phyloP scores from a whole-genome alignment of 2,329 filamentous ascomycete species.

The Diatrype stigma region DNA sequence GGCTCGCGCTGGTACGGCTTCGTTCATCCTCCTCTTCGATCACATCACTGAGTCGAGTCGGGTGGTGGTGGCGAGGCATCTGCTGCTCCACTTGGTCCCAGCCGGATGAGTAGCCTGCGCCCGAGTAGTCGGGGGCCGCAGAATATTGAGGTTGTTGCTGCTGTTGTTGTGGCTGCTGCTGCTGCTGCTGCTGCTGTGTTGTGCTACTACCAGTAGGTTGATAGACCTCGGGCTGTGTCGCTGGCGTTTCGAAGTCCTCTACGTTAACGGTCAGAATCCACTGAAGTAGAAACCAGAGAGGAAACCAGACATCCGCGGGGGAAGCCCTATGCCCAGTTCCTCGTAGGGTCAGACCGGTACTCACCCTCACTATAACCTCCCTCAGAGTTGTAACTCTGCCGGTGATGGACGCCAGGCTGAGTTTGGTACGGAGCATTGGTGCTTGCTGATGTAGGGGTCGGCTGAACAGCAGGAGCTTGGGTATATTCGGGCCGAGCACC shows the following conservation, averaged over 20 bases:
- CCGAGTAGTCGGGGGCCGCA: constrained; percentile 57
- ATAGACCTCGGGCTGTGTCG: constrained; percentile 33
- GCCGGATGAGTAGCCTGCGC: constrained; percentile 61
- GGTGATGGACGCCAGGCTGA: constrained; percentile 36
- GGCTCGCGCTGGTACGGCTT: constrained; percentile 68
- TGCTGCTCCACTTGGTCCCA: constrained; percentile 65
- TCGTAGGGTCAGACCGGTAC: constrained; percentile 61
- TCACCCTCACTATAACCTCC: constrained; percentile 66
- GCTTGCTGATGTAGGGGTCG: constrained; percentile 35
- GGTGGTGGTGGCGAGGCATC: constrained; percentile 72
- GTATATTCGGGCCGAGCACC: constrained; percentile 34
- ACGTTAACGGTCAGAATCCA: constrained; percentile 47
- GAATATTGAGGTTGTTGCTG: constrained; percentile 32
- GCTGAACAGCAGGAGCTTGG: constrained; percentile 39
- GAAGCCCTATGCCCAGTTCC: constrained; percentile 55
- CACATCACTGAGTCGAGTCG: constrained; percentile 83
- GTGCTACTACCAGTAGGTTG: constrained; percentile 25
- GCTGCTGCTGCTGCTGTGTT: background rate
- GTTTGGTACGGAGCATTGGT: constrained; percentile 37
- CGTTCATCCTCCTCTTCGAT: constrained; percentile 81
- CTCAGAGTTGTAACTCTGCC: constrained; percentile 54
- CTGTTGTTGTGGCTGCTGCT: constrained; percentile 1
- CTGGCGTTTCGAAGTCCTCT: constrained; percentile 56
- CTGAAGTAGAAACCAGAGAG: constrained; percentile 42
- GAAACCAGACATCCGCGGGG: constrained; percentile 55